phyloP scores from a whole-genome alignment of 2,329 filamentous ascomycete genomes.

The Endoconidiophora polonica region DNA sequence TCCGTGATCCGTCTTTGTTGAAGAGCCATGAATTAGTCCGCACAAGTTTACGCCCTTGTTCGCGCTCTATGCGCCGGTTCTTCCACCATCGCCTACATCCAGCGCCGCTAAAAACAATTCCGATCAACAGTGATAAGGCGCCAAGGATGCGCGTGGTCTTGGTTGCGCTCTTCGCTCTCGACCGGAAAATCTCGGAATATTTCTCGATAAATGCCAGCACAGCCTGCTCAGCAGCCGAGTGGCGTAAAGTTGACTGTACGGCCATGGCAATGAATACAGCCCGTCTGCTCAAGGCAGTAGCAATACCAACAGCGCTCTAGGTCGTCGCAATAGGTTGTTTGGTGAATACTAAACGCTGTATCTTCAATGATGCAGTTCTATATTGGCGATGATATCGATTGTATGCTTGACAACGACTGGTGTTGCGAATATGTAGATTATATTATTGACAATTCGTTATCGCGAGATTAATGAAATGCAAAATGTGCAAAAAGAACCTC shows the following conservation, averaged over 20 bases:
- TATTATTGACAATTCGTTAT: no score
- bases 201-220: conserved; percentile 46
- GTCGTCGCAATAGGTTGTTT: background rate
- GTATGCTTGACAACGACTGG: no score
- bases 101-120: conserved; percentile 64
- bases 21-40: conserved; percentile 83
- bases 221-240: conserved; percentile 47
- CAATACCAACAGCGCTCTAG: no score
- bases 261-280: conserved; percentile 41
- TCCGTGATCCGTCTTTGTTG: conserved; percentile 87
- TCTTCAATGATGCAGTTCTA: no score
- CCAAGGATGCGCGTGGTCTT: conserved; percentile 57
- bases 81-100: conserved; percentile 67
- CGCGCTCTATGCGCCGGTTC: conserved; percentile 56
- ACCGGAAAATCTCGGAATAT: conserved; percentile 36
- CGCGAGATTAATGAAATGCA: no score
- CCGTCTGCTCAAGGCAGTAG: background rate
- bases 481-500: no score
- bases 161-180: conserved; percentile 46
- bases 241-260: conserved; percentile 67
- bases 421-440: no score
- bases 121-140: conserved; percentile 56
- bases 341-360: no score
- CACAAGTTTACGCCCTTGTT: conserved; percentile 66
- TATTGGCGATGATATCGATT: no score